Base-by-base conservation (phyloP, 2,329 filamentous ascomycete genomes). In the Xylaria sp. region DNA sequence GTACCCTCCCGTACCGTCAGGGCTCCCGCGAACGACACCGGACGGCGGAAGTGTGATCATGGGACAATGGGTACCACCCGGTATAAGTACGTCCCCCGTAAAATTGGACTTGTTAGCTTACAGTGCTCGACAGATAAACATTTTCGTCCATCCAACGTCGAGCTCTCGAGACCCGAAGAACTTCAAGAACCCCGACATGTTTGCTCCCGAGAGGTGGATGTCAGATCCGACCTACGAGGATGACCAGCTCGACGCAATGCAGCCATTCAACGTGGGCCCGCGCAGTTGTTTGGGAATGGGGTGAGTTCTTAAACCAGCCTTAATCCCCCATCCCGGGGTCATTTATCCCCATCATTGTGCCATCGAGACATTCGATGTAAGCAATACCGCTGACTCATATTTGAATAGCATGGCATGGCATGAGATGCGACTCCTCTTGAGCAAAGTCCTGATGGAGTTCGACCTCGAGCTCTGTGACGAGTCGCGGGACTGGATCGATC, bases 151-250 rank as follows among this genome's bases (percentile, higher is more conserved):
- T 17, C 48, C 52, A 7, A 50, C 22, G 16, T 46, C 61, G 6
- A 50, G 50, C 11, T 57, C 59, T 39, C 57, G 54, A 26, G 48
- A 51, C 17, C 48, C 55, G 24, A 22, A 43, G 1, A 57, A 62
- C 22, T 63, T 57, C 43, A 61, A 41, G 48, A 39, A 64, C 26
- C 58, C 64, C 7, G 52, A 64, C 21, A 24, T 17, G 9, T 66
- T 65, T 38, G 46, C 41, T 4, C 62, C 62, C 4, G 62, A 65
- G 34, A 57, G 64, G 24, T 66, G 62, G 62, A 34, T 64, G 2
- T 62, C 58, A 4, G 59, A 62, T 39, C 48, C 62, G 0, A 37
- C 18, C 2, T 65, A 61, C 20, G 49, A 44, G 9, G 51, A 62
- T 19, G 62, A 66, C 47, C 59, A 55, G n/a, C 56, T 52, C 8